Conservation (phyloP, 1,284 basidiomycete species). For the Cutaneotrichosporon cutaneum region DNA sequence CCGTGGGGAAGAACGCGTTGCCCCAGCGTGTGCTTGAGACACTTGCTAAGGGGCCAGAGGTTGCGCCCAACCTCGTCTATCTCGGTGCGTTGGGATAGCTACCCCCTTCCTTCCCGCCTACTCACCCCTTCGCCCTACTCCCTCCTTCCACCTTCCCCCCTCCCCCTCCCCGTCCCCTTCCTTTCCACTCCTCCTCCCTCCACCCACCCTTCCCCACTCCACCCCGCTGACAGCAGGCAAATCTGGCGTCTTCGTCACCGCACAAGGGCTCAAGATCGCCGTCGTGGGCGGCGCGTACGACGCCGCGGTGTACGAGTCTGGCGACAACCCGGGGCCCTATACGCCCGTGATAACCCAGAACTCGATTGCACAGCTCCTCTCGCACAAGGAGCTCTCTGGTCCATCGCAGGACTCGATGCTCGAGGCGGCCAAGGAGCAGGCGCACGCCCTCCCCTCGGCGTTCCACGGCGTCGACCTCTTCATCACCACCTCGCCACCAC, state of each 20-base stretch:
- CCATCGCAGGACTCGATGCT: constrained; percentile 60
- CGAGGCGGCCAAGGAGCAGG: constrained; percentile 67
- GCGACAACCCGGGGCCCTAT: constrained; percentile 59
- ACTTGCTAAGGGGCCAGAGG: constrained; percentile 71
- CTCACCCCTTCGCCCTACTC: too few species aligned
- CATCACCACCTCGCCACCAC: constrained; percentile 75
- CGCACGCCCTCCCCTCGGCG: constrained; percentile 57
- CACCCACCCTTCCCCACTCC: too few species aligned
- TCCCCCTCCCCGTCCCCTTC: too few species aligned
- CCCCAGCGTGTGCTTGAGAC: constrained; percentile 70
- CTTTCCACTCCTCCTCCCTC: too few species aligned
- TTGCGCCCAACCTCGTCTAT: constrained; percentile 77
- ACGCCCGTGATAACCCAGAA: constrained; percentile 69
- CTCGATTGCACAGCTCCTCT: constrained; percentile 63
- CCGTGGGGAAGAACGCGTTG: constrained; percentile 73
- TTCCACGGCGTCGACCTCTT: constrained; percentile 75
- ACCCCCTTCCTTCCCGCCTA: not conserved
- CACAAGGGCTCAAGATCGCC: constrained; percentile 78
- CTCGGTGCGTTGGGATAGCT: constrained; percentile 64
- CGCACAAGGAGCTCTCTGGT: constrained; percentile 54
- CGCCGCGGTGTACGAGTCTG: constrained; percentile 57
- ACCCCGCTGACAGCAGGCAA: constrained; percentile 61
- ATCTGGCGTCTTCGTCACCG: constrained; percentile 75
- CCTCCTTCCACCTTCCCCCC: not conserved
- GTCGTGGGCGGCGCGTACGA: constrained; percentile 78